Conservation (phyloP, 805 yeast genomes). For the Schwanniomyces sp. region DNA sequence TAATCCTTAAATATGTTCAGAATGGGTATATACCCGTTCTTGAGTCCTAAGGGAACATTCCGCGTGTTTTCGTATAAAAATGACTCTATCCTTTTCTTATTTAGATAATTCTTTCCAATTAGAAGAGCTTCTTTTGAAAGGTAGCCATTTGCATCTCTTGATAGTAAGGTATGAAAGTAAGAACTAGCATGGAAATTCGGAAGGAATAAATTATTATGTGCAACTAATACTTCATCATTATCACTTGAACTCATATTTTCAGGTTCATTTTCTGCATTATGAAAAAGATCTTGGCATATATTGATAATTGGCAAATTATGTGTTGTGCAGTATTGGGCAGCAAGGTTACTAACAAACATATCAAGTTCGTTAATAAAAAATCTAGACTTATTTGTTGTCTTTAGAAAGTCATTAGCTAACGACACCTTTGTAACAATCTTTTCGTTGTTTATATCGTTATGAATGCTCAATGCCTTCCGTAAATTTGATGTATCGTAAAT, state of each 20-base stretch:
- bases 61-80: constrained; percentile 7
- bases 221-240: constrained; percentile 27
- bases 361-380: constrained; percentile 28
- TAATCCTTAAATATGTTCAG: constrained; percentile 19
- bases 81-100: constrained; percentile 12
- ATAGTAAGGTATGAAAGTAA: constrained; percentile 36
- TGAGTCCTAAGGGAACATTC: constrained; percentile 24
- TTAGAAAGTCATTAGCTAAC: neutral
- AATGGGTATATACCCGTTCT: constrained; percentile 28
- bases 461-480: constrained; percentile 9
- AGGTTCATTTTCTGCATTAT: constrained; percentile 25
- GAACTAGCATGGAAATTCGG: constrained; percentile 35
- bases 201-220: constrained; percentile 34
- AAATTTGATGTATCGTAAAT: constrained; percentile 14
- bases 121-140: constrained; percentile 33
- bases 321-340: constrained; percentile 19
- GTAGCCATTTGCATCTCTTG: constrained; percentile 34
- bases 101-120: constrained; percentile 33
- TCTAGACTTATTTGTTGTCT: constrained; percentile 7
- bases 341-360: constrained; percentile 22
- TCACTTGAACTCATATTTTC: neutral
- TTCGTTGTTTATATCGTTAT: constrained; percentile 3
- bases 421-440: constrained; percentile 6
- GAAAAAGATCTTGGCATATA: constrained; percentile 16
- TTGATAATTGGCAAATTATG: constrained; percentile 15